Percentiles rank a stretch among this genome's conserved stretches.
phyloP scores from a whole-genome alignment of 805 yeast genomes.

The Priceomyces melissophilus region DNA sequence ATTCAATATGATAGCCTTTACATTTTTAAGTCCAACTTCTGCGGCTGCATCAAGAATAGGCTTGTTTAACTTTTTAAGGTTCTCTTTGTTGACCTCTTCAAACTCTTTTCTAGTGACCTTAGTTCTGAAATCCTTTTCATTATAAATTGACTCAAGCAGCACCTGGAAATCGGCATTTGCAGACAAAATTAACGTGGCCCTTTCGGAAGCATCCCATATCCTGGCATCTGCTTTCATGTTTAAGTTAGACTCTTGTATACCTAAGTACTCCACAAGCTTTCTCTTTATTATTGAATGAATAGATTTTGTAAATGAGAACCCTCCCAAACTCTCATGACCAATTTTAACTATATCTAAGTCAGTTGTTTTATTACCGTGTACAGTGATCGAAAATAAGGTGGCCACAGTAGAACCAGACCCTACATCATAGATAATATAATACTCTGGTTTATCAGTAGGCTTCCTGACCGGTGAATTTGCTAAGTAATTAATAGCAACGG shows the following conservation, averaged over 20 bases:
- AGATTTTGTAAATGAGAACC: slow-evolving; percentile 64
- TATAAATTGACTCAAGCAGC: slow-evolving; percentile 68
- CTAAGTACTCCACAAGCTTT: slow-evolving; percentile 48
- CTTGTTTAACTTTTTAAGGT: slow-evolving; percentile 42
- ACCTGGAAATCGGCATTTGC: slow-evolving; percentile 81
- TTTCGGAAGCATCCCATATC: slow-evolving; percentile 80
- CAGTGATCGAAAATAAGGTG: slow-evolving; percentile 67
- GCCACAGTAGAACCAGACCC: slow-evolving; percentile 93
- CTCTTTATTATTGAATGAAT: slow-evolving; percentile 59
- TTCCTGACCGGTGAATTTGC: slow-evolving; percentile 44
- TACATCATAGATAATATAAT: slow-evolving; percentile 78
- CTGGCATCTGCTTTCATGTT: slow-evolving; percentile 62
- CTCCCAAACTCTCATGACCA: slow-evolving; percentile 75
- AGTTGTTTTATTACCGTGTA: slow-evolving; percentile 39
- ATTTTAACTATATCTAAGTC: slow-evolving; percentile 65
- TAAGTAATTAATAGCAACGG: slow-evolving; percentile 82
- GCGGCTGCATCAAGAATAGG: slow-evolving; percentile 56
- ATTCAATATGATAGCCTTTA: slow-evolving; percentile 68
- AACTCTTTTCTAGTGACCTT: slow-evolving; percentile 75
- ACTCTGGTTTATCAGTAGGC: slow-evolving; percentile 38
- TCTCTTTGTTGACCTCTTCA: slow-evolving; percentile 52
- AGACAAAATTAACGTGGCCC: slow-evolving; percentile 80
- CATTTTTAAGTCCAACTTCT: slow-evolving; percentile 17
- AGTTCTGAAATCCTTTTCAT: slow-evolving; percentile 72
- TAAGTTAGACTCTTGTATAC: slow-evolving; percentile 39